Base-by-base conservation (phyloP, 2,329 filamentous ascomycete genomes). In the Phialocephala subalpina region DNA sequence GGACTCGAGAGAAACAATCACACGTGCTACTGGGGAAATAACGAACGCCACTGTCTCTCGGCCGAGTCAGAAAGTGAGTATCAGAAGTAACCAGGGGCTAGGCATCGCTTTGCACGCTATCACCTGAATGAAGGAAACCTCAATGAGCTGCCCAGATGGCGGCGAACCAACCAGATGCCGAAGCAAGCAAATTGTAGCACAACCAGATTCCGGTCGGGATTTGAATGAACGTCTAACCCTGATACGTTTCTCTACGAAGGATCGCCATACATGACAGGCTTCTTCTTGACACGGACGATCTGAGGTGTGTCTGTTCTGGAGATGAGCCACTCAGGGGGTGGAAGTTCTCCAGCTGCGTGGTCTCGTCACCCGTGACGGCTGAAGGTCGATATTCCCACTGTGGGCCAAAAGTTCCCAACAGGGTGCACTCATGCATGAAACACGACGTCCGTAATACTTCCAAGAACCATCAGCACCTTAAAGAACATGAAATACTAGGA, bases 321-420 rank as follows among this genome's bases (percentile, higher is more conserved):
- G 63, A 56, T 64, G 38, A 49, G 47, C 63, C 63, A 61, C n/a
- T 65, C 27, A 62, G 55, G 55, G 52, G 63, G 27, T 29, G 55
- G 36, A 20, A 22, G 14, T 38, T 16, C 33, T 36, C 35, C 9
- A 40, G n/a, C 55, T 36, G n/a, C n/a, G 35, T 64, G 45, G 57
- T 52, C 62, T 64, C 42, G 58, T 60, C 52, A 49, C 36, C 57
- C 52, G 49, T 45, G 52, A 60, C 57, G 63, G 63, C 63, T 60
- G 58, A 64, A 64, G 63, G 60, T 60, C 47, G 47, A 61, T 52
- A 45, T 33, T 29, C 27, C 49, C 49, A 53, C 11, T 49, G 6
- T 14, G 14, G 25, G 14, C 27, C 45, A 49, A 20, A 22, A 53
- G 1, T 33, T 29, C 25, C 22, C 22, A 53, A 18, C 27, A 27